These are phyloP conservation scores for Blastocystis sp. DNA, from an alignment of 352 stramenopile species.

Conservation along the genomic window DNA sequence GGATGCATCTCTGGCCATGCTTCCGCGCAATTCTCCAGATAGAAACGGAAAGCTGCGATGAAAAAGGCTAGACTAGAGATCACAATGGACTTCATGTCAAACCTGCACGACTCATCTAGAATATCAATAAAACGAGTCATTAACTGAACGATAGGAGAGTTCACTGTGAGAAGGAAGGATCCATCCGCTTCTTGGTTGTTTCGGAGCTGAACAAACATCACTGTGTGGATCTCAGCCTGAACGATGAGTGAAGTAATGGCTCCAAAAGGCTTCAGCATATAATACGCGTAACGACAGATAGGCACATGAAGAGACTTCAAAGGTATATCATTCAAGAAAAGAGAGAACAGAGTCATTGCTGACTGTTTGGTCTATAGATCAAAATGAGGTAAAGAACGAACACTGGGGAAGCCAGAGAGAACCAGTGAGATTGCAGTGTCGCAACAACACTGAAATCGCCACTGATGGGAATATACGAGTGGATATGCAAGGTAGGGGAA, in stretches of 20 bases:
- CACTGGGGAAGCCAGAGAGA: neutral
- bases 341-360: neutral
- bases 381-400: neutral
- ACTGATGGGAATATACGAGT: conserved; percentile 5
- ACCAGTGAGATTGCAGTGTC: neutral
- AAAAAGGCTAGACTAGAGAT: conserved; percentile 23
- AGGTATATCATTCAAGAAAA: neutral
- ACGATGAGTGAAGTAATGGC: neutral
- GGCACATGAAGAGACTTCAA: neutral
- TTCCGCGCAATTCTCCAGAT: neutral
- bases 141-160: neutral
- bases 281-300: conserved; percentile 16
- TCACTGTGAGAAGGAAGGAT: neutral
- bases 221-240: neutral
- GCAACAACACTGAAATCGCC: neutral
- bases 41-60: neutral
- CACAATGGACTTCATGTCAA: neutral
- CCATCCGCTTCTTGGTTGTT: neutral
- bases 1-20: neutral
- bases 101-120: neutral
- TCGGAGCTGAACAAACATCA: neutral
- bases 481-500: conserved; percentile 15
- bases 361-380: conserved; percentile 38
- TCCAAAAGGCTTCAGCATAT: neutral
- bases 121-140: neutral